A percentile compares a stretch with the other conserved stretches of the same genome.
Conservation (phyloP, 345 rosid species). For the Raphanus sativus region DNA sequence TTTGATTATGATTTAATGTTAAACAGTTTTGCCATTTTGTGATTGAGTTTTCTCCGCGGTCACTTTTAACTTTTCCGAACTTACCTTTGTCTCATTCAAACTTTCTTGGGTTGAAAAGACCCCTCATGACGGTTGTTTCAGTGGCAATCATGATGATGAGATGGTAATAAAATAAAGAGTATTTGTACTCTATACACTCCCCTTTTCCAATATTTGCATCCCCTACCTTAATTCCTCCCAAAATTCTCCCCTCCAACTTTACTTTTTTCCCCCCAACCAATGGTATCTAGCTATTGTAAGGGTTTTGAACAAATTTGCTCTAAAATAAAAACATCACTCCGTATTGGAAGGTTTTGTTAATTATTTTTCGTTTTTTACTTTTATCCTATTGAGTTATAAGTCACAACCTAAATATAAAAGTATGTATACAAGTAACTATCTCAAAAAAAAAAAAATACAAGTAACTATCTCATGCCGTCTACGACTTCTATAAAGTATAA, state of each 20-base stretch:
- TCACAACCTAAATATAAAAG: not conserved
- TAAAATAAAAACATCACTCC: not conserved
- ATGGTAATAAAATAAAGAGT: not conserved
- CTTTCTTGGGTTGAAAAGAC: not conserved
- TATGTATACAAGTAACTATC: not conserved
- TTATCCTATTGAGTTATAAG: not conserved
- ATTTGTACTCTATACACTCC: too few relatives aligned
- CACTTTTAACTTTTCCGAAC: not conserved
- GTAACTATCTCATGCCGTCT: not conserved
- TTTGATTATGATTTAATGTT: too few relatives aligned
- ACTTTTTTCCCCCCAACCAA: too few relatives aligned
- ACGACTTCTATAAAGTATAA: not conserved
- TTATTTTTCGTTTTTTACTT: not conserved
- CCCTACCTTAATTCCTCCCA: too few relatives aligned
- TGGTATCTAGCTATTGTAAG: too few relatives aligned
- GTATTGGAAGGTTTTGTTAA: not conserved
- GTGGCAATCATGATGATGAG: slow-evolving; percentile 2
- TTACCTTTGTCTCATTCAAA: slow-evolving; percentile 6
- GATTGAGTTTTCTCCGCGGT: too few relatives aligned
- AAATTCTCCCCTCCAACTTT: too few relatives aligned
- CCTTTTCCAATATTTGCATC: too few relatives aligned
- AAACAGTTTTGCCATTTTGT: too few relatives aligned
- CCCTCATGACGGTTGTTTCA: slow-evolving; percentile 5
- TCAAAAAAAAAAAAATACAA: not conserved
- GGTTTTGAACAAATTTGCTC: too few relatives aligned